Evolutionary conservation across 495 filamentous ascomycete species (phyloP).

Genomic region (Aspergillus homomorphus): DNA sequence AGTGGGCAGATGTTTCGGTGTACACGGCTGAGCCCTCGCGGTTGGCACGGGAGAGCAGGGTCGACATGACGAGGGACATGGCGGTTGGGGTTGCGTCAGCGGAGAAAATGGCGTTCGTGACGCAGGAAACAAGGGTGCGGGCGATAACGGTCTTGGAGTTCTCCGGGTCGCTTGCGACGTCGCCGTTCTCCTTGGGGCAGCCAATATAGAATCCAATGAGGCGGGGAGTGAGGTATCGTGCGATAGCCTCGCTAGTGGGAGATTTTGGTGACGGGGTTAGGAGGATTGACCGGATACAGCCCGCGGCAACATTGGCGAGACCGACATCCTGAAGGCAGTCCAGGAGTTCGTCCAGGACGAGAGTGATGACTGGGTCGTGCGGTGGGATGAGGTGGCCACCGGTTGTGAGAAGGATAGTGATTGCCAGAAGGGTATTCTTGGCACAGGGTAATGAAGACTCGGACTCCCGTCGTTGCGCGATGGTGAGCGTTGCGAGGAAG

Average conservation of each 20-base stretch:
- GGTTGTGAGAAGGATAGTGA: conserved; percentile 83
- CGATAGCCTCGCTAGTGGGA: conserved; percentile 66
- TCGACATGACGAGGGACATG: conserved; percentile 71
- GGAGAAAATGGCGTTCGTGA: conserved; percentile 48
- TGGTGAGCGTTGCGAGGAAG: conserved; percentile 74
- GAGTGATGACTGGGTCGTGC: conserved; percentile 64
- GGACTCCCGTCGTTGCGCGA: conserved; percentile 79
- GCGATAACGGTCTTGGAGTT: conserved; percentile 64
- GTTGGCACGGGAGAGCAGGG: conserved; percentile 71
- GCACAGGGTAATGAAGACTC: conserved; percentile 81
- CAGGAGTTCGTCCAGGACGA: conserved; percentile 70
- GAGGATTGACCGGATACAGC: conserved; percentile 82
- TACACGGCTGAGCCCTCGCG: conserved; percentile 48
- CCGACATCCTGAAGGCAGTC: conserved; percentile 79
- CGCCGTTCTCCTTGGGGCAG: conserved; percentile 51
- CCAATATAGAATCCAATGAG: conserved; percentile 71
- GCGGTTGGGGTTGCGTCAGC: conserved; percentile 53
- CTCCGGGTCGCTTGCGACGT: conserved; percentile 66
- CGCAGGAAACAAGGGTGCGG: conserved; percentile 70
- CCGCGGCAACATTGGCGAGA: conserved; percentile 79
- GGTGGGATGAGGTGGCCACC: conserved; percentile 69
- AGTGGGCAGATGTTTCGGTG: conserved; percentile 65
- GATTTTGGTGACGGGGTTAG: conserved; percentile 62
- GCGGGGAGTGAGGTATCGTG: conserved; percentile 69
- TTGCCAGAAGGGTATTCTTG: conserved; percentile 85